Percentiles rank a stretch among this genome's conserved stretches.
These are phyloP conservation scores for Sabuloglossum arenarium DNA, from an alignment of 495 filamentous ascomycete species.

Conservation along the genomic window DNA sequence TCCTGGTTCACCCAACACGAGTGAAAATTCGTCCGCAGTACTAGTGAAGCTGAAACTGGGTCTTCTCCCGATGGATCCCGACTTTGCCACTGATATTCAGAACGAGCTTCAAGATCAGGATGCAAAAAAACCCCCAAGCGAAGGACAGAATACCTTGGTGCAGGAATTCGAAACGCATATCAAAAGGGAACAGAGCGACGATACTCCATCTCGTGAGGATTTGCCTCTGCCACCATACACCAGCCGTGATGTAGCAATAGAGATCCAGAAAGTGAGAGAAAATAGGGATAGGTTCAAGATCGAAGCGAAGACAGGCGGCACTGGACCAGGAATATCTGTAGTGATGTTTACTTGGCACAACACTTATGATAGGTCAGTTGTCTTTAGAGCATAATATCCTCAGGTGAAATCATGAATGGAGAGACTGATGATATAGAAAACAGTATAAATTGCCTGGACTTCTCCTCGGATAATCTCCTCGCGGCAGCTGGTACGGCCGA, in stretches of 20 bases:
- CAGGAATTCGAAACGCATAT: slow-evolving; percentile 68
- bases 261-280: slow-evolving; percentile 87
- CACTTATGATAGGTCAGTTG: slow-evolving; percentile 59
- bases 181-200: slow-evolving; percentile 75
- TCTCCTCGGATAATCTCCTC: slow-evolving; percentile 70
- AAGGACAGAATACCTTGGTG: slow-evolving; percentile 42
- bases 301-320: slow-evolving; percentile 54
- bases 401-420: slow-evolving; percentile 6
- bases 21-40: slow-evolving; percentile 36
- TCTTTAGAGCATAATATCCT: neutral
- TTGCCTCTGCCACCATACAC: slow-evolving; percentile 72
- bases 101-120: slow-evolving; percentile 26
- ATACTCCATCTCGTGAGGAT: slow-evolving; percentile 52
- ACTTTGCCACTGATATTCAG: slow-evolving; percentile 58
- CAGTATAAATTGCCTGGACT: slow-evolving; percentile 81
- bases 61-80: slow-evolving; percentile 54
- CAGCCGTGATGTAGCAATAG: slow-evolving; percentile 75
- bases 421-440: neutral
- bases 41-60: slow-evolving; percentile 50
- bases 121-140: slow-evolving; percentile 17
- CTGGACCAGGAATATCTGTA: slow-evolving; percentile 60
- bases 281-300: slow-evolving; percentile 78
- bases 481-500: slow-evolving; percentile 75
- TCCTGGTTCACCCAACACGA: slow-evolving; percentile 60
- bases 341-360: slow-evolving; percentile 98